Evolutionary conservation across 192 early-diverging fungal species (phyloP), one percentile per base, ranked within the genome.

Genomic region (Podochytrium sp.): DNA sequence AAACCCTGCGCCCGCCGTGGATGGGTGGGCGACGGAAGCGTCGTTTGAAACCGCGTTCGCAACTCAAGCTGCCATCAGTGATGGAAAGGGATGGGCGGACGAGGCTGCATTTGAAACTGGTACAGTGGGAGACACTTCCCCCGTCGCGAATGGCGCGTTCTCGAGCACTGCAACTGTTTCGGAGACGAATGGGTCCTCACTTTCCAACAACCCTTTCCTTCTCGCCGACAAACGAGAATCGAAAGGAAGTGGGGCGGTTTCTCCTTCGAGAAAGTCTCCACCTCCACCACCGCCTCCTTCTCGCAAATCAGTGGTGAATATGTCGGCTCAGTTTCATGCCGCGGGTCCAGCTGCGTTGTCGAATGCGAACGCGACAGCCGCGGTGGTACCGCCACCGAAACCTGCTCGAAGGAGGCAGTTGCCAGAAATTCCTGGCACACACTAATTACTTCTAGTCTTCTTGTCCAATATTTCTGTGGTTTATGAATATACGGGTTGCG

Each of bases 1-100:
- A 1, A 30, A 10, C 18, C 40, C 16, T 10, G 12, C 38, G 12
- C 6, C 23, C 2, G 25, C 0, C n/a, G 35, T 42, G n/a, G 51
- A 33, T 30, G 66, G 51, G n/a, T 69, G 66, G 66, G 66, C 66
- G 0, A 69, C 32, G 1, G 66, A 69, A 34, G 66, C 34, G 7
- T 20, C 66, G 1, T 69, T 69, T 53, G 66, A 52, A 37, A 69
- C n/a, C 30, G 37, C 49, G 6, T 69, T 69, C 49, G 32, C 18
- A 6, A 1, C n/a, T 1, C 29, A 57, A 20, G 47, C 1, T 32
- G 23, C 20, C 23, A 1, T 16, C 12, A 20, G 16, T 16, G 43
- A 23, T 3, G 42, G 10, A 30, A 0, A 2, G 25, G 34, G 37
- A 12, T 61, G 59, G 59, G 59, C 59, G 33, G 25, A 39, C 33